Base-by-base conservation (phyloP, 2,329 filamentous ascomycete genomes). In the Knufia fluminis region DNA sequence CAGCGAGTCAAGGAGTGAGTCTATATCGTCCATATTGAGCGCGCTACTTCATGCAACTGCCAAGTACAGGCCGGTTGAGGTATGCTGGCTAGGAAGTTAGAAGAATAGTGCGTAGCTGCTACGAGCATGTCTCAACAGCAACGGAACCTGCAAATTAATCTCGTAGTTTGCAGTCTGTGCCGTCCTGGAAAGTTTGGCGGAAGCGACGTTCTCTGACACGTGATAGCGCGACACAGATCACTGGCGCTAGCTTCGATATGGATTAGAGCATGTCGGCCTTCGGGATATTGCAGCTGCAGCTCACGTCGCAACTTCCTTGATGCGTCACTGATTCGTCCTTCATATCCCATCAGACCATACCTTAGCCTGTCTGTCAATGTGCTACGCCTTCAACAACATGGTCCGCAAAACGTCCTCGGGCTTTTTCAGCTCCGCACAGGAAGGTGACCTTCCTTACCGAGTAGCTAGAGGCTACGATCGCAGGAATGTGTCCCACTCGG, bases 381-480 rank as follows among this genome's bases (percentile, higher is more conserved):
- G 46, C 20, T 43, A 36, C 38, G 36, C 26, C 4, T 41, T 35
- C 52, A 54, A 10, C 50, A 60, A n/a, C 49, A 60, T 60, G 58
- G 58, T 60, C 35, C 55, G 56, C 44, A 60, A 60, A 49, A 60
- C 57, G 9, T 54, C 58, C 7, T 58, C 55, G 16, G 58, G 57
- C 6, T 59, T 60, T 49, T 57, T 57, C 43, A 50, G 50, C 32
- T 57, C 55, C 14, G 54, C 55, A 17, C 51, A 57, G 19, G 57
- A 59, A 44, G 10, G 26, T n/a, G 53, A 58, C 35, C 24, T 57
- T 7, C 58, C 58, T 16, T 52, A 55, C 20, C 54, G 53, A 39
- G 51, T 57, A 16, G 48, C 56, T 50, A 48, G 54, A 42, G 55
- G 56, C 45, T 59, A 58, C 41, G 55, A 59, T 40, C 51, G 54